A percentile compares a stretch with the other conserved stretches of the same genome.
These are phyloP conservation scores for Madurella mycetomatis DNA, from an alignment of 2,329 filamentous ascomycete species.

Conservation along the genomic window DNA sequence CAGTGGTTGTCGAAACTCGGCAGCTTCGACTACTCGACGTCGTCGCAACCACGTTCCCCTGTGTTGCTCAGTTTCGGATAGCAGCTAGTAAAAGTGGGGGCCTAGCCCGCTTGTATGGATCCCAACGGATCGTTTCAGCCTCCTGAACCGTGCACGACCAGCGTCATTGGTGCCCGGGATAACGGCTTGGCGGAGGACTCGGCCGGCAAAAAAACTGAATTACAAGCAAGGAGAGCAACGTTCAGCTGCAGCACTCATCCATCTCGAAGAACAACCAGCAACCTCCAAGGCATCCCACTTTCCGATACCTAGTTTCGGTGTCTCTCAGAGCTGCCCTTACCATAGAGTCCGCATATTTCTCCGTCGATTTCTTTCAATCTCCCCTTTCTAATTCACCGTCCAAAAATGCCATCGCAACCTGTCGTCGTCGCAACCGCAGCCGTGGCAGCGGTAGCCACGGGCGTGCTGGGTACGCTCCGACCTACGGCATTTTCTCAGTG, in stretches of 20 bases:
- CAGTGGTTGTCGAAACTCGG: no score
- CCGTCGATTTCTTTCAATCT: background rate
- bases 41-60: no score
- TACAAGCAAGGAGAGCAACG: slow-evolving; percentile 4
- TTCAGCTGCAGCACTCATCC: slow-evolving; percentile 1
- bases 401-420: slow-evolving; percentile 54
- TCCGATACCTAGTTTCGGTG: background rate
- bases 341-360: background rate
- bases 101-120: background rate
- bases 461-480: slow-evolving; percentile 50
- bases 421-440: slow-evolving; percentile 57
- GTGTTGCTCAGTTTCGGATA: background rate
- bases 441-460: slow-evolving; percentile 56
- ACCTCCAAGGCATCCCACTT: background rate
- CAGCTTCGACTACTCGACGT: no score
- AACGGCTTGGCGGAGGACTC: slow-evolving; percentile 11
- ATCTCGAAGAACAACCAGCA: slow-evolving; percentile 1
- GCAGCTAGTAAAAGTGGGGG: background rate
- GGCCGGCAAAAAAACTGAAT: slow-evolving; percentile 20
- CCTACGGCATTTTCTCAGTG: background rate
- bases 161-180: slow-evolving; percentile 13
- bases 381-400: slow-evolving; percentile 28
- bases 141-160: slow-evolving; percentile 14
- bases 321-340: background rate
- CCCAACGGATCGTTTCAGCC: background rate